A percentile compares a stretch with the other conserved stretches of the same genome.
These are phyloP conservation scores for Closterium sp. DNA, from an alignment of 139 green algal species.

Conservation along the genomic window DNA sequence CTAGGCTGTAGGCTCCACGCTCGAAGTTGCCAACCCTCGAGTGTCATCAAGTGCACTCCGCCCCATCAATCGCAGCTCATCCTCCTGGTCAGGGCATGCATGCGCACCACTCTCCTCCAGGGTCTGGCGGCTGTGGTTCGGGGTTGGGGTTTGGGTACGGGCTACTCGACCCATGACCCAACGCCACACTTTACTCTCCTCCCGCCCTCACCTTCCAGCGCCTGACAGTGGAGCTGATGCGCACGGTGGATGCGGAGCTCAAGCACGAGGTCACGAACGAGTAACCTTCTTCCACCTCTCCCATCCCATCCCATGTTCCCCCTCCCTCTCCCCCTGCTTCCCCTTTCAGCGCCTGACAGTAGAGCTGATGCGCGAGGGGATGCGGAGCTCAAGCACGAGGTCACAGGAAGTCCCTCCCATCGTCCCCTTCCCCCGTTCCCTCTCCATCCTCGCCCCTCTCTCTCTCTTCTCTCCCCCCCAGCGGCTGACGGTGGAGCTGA, in stretches of 20 bases:
- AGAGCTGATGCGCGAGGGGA: slow-evolving; percentile 84
- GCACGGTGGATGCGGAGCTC: slow-evolving; percentile 85
- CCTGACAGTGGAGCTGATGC: slow-evolving; percentile 78
- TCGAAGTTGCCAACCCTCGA: too few relatives aligned
- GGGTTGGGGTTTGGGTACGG: too few relatives aligned
- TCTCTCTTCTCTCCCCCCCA: not conserved
- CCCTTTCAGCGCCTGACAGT: slow-evolving; percentile 58
- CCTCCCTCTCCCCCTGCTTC: too few relatives aligned
- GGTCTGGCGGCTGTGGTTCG: too few relatives aligned
- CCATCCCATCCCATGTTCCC: too few relatives aligned
- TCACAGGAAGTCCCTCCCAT: slow-evolving; percentile 50
- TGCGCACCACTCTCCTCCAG: too few relatives aligned
- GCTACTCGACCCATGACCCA: not conserved
- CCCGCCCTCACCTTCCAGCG: not conserved
- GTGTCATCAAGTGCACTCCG: too few relatives aligned
- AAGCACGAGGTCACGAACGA: slow-evolving; percentile 67
- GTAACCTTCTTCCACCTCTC: slow-evolving; percentile 50
- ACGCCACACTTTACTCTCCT: not conserved
- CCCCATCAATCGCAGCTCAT: too few relatives aligned
- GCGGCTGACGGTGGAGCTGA: slow-evolving; percentile 72
- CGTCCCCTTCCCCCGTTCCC: too few relatives aligned
- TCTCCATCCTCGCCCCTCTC: too few relatives aligned
- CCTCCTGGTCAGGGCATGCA: too few relatives aligned
- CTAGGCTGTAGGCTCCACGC: not conserved
- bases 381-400: slow-evolving; percentile 79